Evolutionary conservation across 108 stramenopile species (phyloP).

Genomic region (Epipyxis sp.): DNA sequence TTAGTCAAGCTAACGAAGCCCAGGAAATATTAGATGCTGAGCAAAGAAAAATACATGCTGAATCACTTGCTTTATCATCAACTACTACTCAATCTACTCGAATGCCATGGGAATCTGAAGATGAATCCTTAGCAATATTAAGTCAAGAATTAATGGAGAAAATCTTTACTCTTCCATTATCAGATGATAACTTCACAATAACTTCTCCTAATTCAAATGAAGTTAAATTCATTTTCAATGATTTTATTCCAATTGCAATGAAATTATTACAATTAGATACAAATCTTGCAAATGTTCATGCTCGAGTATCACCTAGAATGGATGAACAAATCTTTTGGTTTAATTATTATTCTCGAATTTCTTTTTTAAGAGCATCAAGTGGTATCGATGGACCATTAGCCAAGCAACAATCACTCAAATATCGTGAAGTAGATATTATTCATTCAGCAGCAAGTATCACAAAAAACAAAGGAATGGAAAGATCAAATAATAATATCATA

Average conservation of each 20-base stretch:
- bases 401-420: not conserved
- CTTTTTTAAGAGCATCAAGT: not conserved
- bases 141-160: conserved; percentile 24
- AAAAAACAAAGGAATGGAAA: too few species aligned
- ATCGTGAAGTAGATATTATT: not conserved
- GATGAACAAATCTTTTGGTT: conserved; percentile 29
- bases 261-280: conserved; percentile 15
- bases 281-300: conserved; percentile 22
- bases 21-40: not conserved
- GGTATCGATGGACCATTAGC: conserved; percentile 10
- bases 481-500: not conserved
- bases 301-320: conserved; percentile 32
- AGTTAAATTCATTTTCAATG: conserved; percentile 3
- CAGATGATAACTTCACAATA: not conserved
- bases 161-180: conserved; percentile 7
- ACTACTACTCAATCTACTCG: not conserved
- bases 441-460: too few species aligned
- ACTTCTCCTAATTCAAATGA: not conserved
- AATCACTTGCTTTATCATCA: not conserved
- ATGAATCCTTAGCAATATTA: conserved; percentile 2
- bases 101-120: conserved; percentile 13
- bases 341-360: conserved; percentile 27
- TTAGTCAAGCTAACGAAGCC: conserved; percentile 3
- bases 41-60: not conserved
- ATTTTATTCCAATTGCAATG: conserved; percentile 23